Conservation (phyloP, 2,329 filamentous ascomycete species). For the Curvularia sp. region DNA sequence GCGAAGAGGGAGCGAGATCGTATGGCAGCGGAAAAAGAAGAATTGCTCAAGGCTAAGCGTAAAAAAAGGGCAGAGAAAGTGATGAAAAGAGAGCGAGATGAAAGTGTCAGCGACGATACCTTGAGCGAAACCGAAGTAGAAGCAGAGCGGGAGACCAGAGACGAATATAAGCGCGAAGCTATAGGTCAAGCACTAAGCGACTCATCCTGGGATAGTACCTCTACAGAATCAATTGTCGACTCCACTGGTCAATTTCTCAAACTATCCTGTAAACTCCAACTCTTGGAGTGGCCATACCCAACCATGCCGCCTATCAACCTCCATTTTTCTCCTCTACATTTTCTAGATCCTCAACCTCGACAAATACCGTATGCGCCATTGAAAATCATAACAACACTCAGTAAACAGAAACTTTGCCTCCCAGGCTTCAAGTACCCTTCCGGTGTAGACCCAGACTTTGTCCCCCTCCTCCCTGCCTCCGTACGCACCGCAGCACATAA, state of each 20-base stretch:
- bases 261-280: conserved; percentile 28
- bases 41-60: conserved; percentile 11
- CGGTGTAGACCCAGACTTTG: conserved; percentile 30
- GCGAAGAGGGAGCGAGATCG: conserved; percentile 22
- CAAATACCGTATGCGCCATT: conserved; percentile 35
- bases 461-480: conserved; percentile 28
- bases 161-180: conserved; percentile 7
- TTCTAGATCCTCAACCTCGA: conserved; percentile 10
- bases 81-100: conserved; percentile 17
- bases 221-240: conserved; percentile 16
- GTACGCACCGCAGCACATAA: conserved; percentile 35
- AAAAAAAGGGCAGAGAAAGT: conserved; percentile 18
- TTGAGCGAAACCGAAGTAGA: conserved; percentile 5
- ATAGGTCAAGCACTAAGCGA: conserved; percentile 29
- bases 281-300: conserved; percentile 40
- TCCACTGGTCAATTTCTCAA: conserved; percentile 7
- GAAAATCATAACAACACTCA: conserved; percentile 33
- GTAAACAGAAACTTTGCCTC: conserved; percentile 33
- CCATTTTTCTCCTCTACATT: background rate
- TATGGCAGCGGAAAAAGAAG: conserved; percentile 9
- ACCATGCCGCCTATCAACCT: conserved; percentile 15
- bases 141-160: background rate
- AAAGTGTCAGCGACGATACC: conserved; percentile 28
- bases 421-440: conserved; percentile 32
- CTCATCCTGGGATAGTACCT: conserved; percentile 31